Percentiles rank a stretch among this genome's conserved stretches.
Evolutionary conservation across 345 rosid species (phyloP).

Genomic region (Erucastrum elatum): DNA sequence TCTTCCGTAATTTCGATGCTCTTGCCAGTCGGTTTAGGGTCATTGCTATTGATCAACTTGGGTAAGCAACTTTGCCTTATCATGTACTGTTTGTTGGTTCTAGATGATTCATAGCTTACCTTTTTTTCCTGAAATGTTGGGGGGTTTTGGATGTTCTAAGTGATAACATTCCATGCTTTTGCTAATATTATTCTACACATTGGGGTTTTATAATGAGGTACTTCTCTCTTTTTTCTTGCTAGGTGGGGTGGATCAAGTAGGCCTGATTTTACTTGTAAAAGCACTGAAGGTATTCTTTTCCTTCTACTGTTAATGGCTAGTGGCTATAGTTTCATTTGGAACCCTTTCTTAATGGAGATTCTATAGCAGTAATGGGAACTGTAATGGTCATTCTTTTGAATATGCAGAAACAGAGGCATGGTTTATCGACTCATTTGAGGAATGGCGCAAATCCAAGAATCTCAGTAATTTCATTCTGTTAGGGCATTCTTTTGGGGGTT

Average conservation of each 20-base stretch:
- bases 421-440: conserved; percentile 98
- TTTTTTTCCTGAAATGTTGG: too few relatives aligned
- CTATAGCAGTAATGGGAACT: background rate
- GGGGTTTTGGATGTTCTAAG: too few relatives aligned
- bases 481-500: conserved; percentile 99
- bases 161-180: too few relatives aligned
- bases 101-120: too few relatives aligned
- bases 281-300: conserved; percentile 75
- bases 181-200: too few relatives aligned
- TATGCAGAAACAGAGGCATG: conserved; percentile 95
- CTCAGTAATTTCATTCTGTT: conserved; percentile 84
- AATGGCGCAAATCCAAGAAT: conserved; percentile 91
- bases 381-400: background rate
- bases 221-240: conserved; percentile 2
- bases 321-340: too few relatives aligned
- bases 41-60: conserved; percentile 94
- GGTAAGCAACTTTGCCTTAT: conserved; percentile 51
- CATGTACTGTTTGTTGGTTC: too few relatives aligned
- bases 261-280: conserved; percentile 96
- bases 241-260: conserved; percentile 99
- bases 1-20: conserved; percentile 87
- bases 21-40: conserved; percentile 78
- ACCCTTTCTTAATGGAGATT: too few relatives aligned
- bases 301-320: background rate
- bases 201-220: background rate